A percentile compares a stretch with the other conserved stretches of the same genome.
Evolutionary conservation across 306 rosid species (phyloP).

Genomic region (Betula pendula): DNA sequence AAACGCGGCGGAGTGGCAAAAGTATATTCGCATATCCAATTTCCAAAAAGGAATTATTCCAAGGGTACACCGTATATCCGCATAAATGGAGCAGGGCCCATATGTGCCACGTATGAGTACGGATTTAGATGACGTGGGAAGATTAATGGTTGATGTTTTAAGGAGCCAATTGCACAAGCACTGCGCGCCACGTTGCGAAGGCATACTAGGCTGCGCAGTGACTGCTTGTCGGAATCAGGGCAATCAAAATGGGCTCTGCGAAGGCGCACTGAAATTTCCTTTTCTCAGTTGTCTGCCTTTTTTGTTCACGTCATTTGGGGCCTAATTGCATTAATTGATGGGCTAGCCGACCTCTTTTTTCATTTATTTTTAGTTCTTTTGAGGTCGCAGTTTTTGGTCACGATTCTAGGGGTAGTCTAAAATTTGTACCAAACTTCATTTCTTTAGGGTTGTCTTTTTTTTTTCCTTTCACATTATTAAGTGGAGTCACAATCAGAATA

Average conservation of each 20-base stretch:
- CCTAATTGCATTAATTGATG: not conserved
- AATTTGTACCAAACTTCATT: not conserved
- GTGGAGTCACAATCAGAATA: too few relatives aligned
- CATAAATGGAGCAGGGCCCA: constrained; percentile 7
- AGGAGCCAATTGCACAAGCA: not conserved
- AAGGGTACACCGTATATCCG: constrained; percentile 37
- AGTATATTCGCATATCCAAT: constrained; percentile 75
- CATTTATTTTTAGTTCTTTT: not conserved
- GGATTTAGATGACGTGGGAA: constrained; percentile 26
- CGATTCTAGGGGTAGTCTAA: not conserved
- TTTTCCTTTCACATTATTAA: too few relatives aligned
- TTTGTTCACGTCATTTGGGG: not conserved
- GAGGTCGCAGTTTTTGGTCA: not conserved
- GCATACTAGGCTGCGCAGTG: not conserved
- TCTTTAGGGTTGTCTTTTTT: not conserved
- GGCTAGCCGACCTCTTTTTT: not conserved
- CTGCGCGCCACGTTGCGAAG: not conserved
- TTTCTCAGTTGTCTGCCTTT: not conserved
- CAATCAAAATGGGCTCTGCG: not conserved
- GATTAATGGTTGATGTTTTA: not conserved
- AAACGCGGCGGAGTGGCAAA: constrained; percentile 11
- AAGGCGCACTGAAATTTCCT: constrained; percentile 1
- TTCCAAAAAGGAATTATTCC: constrained; percentile 50
- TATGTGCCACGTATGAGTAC: not conserved
- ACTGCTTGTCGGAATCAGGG: not conserved